These are phyloP conservation scores for Salix arbutifolia DNA, from an alignment of 345 rosid species.

Conservation along the genomic window DNA sequence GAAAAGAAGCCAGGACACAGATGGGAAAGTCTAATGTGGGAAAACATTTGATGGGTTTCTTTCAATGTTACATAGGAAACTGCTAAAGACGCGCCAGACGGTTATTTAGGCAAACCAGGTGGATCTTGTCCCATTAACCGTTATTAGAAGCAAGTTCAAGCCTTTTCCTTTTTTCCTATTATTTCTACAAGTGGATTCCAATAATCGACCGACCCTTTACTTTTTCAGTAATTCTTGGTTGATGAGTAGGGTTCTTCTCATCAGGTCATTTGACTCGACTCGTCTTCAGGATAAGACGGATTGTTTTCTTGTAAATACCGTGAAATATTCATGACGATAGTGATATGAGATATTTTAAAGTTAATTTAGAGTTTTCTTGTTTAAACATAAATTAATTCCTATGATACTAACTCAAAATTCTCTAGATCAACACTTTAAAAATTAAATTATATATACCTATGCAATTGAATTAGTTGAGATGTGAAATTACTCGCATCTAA, in stretches of 20 bases:
- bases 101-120: slow-evolving; percentile 44
- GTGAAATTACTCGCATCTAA: too few species aligned
- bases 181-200: not conserved
- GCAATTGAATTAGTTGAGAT: too few species aligned
- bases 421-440: too few species aligned
- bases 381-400: too few species aligned
- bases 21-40: not conserved
- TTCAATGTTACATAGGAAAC: slow-evolving; percentile 21
- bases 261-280: too few species aligned
- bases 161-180: not conserved
- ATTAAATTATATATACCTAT: too few species aligned
- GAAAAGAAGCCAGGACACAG: not conserved
- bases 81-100: slow-evolving; percentile 36
- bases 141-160: not conserved
- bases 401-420: too few species aligned
- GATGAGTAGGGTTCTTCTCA: too few species aligned
- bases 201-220: not conserved
- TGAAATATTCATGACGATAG: too few species aligned
- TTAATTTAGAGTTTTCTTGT: too few species aligned
- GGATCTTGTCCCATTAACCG: slow-evolving; percentile 10
- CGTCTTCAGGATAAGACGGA: not conserved
- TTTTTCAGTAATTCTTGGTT: too few species aligned
- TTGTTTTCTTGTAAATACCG: not conserved
- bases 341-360: too few species aligned
- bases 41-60: slow-evolving; percentile 7